A percentile compares a stretch with the other conserved stretches of the same genome.
Conservation (phyloP, 495 filamentous ascomycete species). For the Aspergillus olivimuriae region DNA sequence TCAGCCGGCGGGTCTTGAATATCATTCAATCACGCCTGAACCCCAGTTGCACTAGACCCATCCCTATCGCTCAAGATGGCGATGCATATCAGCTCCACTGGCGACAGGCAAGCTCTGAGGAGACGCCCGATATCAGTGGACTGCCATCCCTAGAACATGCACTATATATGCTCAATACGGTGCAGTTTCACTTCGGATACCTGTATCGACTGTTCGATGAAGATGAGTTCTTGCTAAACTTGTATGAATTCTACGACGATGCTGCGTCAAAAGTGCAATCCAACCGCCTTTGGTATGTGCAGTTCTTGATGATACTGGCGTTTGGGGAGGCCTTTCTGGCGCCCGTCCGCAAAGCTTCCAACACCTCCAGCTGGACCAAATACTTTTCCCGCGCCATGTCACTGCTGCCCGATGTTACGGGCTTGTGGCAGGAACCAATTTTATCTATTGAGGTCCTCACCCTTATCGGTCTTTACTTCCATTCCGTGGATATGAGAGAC, state of each 20-base stretch:
- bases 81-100: conserved; percentile 26
- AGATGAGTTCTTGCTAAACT: conserved; percentile 21
- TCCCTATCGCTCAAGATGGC: conserved; percentile 23
- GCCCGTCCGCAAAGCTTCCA: conserved; percentile 12
- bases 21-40: conserved; percentile 19
- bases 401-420: conserved; percentile 25
- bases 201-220: conserved; percentile 29
- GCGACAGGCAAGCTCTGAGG: conserved; percentile 19
- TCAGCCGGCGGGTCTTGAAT: conserved; percentile 24
- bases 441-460: conserved; percentile 24
- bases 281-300: conserved; percentile 26
- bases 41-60: conserved; percentile 13
- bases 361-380: conserved; percentile 16
- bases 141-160: conserved; percentile 26
- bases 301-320: conserved; percentile 27
- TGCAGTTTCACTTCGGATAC: conserved; percentile 25
- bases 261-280: conserved; percentile 12
- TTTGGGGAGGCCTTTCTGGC: conserved; percentile 27
- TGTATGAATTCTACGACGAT: conserved; percentile 22
- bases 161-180: conserved; percentile 23
- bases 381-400: conserved; percentile 27
- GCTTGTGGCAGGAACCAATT: conserved; percentile 22
- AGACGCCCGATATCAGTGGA: conserved; percentile 17
- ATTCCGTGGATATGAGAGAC: conserved; percentile 27
- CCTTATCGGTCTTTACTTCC: conserved; percentile 24